These are phyloP conservation scores for Pseudonitzschia multiseries DNA, from an alignment of 108 stramenopile genomes.

Conservation along the genomic window DNA sequence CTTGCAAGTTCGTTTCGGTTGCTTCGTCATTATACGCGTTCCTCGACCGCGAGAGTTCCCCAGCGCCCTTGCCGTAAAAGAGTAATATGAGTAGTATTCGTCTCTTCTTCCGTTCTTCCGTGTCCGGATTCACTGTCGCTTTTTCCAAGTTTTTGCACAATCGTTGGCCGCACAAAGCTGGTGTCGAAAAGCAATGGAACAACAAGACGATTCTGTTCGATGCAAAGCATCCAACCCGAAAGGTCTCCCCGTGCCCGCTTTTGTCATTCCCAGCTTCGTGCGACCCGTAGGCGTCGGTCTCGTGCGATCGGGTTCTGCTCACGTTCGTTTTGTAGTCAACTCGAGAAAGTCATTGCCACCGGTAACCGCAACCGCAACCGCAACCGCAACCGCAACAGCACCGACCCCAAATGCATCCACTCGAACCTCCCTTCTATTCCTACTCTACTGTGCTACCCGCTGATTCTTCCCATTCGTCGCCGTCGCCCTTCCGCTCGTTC, in stretches of 20 bases:
- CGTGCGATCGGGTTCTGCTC: too few species aligned
- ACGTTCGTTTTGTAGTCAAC: neutral
- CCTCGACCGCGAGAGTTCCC: neutral
- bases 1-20: neutral
- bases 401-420: neutral
- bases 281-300: neutral
- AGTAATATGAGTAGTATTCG: neutral
- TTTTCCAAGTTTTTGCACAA: too few species aligned
- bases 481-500: too few species aligned
- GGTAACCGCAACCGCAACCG: neutral
- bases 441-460: too few species aligned
- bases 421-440: neutral
- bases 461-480: too few species aligned
- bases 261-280: constrained; percentile 9
- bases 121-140: too few species aligned
- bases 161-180: neutral
- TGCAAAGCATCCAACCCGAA: neutral
- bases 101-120: too few species aligned
- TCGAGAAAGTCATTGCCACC: neutral
- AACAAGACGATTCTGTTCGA: neutral
- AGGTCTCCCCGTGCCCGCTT: neutral
- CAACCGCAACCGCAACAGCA: neutral
- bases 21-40: constrained; percentile 14
- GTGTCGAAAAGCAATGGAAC: constrained; percentile 3
- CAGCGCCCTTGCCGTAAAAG: neutral